Evolutionary conservation across 1,284 basidiomycete species (phyloP).

Genomic region (Boletellus sp.): DNA sequence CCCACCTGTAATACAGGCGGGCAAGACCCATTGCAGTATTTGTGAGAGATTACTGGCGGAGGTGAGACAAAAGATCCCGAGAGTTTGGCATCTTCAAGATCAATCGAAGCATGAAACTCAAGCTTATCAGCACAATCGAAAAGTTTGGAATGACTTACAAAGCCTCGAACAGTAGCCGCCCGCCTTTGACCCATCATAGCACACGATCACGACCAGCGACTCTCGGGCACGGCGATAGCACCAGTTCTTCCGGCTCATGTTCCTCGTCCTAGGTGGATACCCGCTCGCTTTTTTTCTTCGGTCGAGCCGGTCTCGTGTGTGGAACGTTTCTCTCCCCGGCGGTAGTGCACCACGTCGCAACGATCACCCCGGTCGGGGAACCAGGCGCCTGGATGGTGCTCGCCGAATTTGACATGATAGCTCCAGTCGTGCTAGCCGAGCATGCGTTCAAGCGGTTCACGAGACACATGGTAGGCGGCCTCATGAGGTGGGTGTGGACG

Average conservation of each 20-base stretch:
- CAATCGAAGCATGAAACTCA: too few relatives aligned
- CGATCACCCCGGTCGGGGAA: conserved; percentile 50
- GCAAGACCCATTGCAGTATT: too few relatives aligned
- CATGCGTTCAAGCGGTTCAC: conserved; percentile 31
- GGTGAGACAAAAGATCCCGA: too few relatives aligned
- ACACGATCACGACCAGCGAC: conserved; percentile 33
- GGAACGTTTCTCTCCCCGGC: conserved; percentile 56
- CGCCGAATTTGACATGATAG: conserved; percentile 55
- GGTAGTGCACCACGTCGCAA: conserved; percentile 47
- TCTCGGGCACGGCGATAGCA: conserved; percentile 47
- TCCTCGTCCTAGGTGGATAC: conserved; percentile 25
- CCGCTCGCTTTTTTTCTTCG: conserved; percentile 37
- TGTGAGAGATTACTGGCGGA: too few relatives aligned
- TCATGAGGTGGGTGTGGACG: conserved; percentile 48
- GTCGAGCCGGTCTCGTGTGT: conserved; percentile 43
- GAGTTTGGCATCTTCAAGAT: too few relatives aligned
- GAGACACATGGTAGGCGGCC: conserved; percentile 38
- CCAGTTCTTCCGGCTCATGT: conserved; percentile 35
- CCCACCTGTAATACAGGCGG: too few relatives aligned
- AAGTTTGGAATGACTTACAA: too few relatives aligned
- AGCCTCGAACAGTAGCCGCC: conserved; percentile 41
- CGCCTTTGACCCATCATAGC: conserved; percentile 37
- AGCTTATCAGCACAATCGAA: too few relatives aligned
- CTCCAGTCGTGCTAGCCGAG: conserved; percentile 47
- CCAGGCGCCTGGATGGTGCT: conserved; percentile 41